These are phyloP conservation scores for Cercospora zeae-maydis DNA, from an alignment of 2,329 filamentous ascomycete species.

Conservation along the genomic window DNA sequence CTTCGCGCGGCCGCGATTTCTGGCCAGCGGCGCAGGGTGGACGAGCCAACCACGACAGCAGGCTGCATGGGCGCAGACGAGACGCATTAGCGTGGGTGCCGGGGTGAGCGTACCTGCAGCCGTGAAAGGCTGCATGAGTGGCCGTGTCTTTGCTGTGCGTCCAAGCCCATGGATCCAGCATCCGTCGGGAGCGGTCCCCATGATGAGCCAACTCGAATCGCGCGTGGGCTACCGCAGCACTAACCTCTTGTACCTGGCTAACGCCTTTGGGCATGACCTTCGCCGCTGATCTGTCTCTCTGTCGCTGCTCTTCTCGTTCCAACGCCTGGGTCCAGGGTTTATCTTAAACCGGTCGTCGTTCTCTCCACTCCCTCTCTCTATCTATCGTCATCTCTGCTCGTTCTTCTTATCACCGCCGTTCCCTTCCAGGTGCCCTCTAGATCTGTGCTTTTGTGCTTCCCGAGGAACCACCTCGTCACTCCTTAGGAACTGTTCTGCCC, in stretches of 20 bases:
- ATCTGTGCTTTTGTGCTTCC: conserved; percentile 20
- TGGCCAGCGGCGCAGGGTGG: conserved; percentile 10
- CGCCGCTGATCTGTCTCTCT: conserved; percentile 31
- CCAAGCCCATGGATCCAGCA: conserved; percentile 23
- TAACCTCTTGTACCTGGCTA: conserved; percentile 30
- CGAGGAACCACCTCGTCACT: conserved; percentile 24
- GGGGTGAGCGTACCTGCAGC: conserved; percentile 19
- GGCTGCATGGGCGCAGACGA: not conserved
- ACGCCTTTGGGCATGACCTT: conserved; percentile 22
- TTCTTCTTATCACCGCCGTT: conserved; percentile 20
- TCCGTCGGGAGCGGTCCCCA: conserved; percentile 28
- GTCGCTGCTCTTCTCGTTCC: conserved; percentile 24
- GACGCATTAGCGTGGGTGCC: conserved; percentile 15
- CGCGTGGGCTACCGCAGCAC: conserved; percentile 24
- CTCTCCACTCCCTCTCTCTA: conserved; percentile 23
- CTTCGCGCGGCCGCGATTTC: conserved; percentile 5
- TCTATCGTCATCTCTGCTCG: conserved; percentile 28
- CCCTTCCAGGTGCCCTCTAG: conserved; percentile 23
- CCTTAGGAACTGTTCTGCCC: conserved; percentile 26
- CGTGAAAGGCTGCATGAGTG: conserved; percentile 14
- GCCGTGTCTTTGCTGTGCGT: conserved; percentile 13
- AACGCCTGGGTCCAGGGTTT: conserved; percentile 31
- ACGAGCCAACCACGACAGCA: conserved; percentile 18
- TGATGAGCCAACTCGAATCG: conserved; percentile 28
- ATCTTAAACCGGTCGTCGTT: conserved; percentile 29